Evolutionary conservation across 208 protist species (phyloP).

Genomic region (Trypanosomatidae sp.): DNA sequence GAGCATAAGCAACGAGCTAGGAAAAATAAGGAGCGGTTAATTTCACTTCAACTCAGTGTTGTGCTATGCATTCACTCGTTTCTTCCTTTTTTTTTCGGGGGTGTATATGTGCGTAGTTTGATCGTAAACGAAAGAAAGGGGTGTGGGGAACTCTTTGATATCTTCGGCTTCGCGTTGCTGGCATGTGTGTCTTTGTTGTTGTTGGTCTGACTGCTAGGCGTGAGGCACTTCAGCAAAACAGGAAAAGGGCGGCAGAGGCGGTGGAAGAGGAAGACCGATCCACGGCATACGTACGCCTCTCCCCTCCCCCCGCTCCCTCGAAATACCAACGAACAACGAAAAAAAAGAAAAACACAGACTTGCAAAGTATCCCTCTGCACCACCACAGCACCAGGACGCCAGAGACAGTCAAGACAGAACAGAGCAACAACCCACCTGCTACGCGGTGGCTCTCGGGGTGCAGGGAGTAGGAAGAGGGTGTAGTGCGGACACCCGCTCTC

Average conservation of each 20-base stretch:
- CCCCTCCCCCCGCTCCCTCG: too few species aligned
- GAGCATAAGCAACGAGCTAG: background rate
- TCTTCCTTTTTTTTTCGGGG: background rate
- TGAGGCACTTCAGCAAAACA: too few species aligned
- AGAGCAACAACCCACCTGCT: background rate
- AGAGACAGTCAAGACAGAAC: conserved; percentile 1
- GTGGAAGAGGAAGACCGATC: background rate
- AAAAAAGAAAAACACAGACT: background rate
- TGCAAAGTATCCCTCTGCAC: background rate
- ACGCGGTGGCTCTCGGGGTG: background rate
- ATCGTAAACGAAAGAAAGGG: too few species aligned
- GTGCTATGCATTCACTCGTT: background rate
- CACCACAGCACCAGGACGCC: background rate
- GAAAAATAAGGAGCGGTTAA: too few species aligned
- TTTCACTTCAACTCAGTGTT: background rate
- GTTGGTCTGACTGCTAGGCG: background rate
- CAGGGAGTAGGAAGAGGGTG: background rate
- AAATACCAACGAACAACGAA: background rate
- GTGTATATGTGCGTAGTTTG: background rate
- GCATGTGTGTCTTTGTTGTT: background rate
- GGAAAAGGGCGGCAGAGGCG: background rate
- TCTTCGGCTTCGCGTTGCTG: background rate
- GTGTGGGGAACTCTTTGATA: background rate
- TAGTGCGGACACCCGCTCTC: background rate
- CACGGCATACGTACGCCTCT: background rate